A percentile compares a stretch with the other conserved stretches of the same genome.
Conservation (phyloP, 2,329 filamentous ascomycete species). For the Gnomoniopsis smithogilvyi region DNA sequence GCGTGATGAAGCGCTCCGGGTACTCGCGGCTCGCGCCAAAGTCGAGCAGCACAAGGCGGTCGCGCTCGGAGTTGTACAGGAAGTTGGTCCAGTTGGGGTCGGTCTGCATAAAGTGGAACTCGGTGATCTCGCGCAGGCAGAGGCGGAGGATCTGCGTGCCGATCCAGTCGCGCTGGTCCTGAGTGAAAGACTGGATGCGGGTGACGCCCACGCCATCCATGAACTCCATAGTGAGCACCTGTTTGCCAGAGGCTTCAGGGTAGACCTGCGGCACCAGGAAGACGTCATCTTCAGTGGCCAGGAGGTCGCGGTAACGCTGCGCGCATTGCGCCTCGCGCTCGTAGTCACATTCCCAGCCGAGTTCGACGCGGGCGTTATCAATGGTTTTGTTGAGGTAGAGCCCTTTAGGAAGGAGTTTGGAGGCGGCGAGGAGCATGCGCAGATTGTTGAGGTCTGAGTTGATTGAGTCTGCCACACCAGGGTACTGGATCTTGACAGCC, state of each 20-base stretch:
- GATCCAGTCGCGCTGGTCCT: conserved; percentile 91
- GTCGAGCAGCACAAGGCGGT: conserved; percentile 85
- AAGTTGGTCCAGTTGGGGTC: conserved; percentile 99
- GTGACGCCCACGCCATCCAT: conserved; percentile 86
- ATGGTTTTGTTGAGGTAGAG: conserved; percentile 97
- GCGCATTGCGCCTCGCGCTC: conserved; percentile 81
- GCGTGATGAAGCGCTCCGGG: conserved; percentile 72
- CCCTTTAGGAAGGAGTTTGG: conserved; percentile 83
- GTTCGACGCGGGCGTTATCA: conserved; percentile 85
- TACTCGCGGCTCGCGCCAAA: conserved; percentile 92
- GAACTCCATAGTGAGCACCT: conserved; percentile 90
- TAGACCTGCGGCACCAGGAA: conserved; percentile 81
- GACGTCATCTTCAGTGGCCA: conserved; percentile 68
- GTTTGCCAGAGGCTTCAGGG: conserved; percentile 73
- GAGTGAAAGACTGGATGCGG: conserved; percentile 69
- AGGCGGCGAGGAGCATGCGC: conserved; percentile 84
- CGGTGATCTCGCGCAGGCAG: conserved; percentile 86
- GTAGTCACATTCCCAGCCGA: conserved; percentile 98
- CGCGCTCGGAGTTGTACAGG: conserved; percentile 71
- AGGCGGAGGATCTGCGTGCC: conserved; percentile 90
- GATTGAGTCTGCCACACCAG: conserved; percentile 92
- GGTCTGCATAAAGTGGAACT: conserved; percentile 98
- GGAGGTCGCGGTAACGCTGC: conserved; percentile 69
- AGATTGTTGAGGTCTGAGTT: conserved; percentile 95
- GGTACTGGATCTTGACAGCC: conserved; percentile 96